Evolutionary conservation across 2,329 filamentous ascomycete species (phyloP).

Genomic region (Fonsecaea nubica): DNA sequence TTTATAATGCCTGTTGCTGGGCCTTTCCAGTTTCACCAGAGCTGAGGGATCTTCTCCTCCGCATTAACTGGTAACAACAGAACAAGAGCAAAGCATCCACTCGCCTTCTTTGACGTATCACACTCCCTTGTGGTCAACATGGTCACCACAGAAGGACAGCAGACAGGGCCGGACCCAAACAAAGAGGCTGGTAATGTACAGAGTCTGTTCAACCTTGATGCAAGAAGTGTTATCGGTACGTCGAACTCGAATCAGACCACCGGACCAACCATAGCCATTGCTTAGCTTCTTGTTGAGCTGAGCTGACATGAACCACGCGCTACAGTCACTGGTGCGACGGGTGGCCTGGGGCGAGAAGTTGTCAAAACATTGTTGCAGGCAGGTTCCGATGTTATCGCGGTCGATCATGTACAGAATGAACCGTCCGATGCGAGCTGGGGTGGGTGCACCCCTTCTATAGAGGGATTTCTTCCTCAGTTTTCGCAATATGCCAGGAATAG

Average conservation of each 20-base stretch:
- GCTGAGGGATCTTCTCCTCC: too few relatives aligned
- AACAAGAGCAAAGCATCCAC: too few relatives aligned
- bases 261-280: too few relatives aligned
- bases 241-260: not conserved
- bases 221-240: conserved; percentile 12
- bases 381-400: conserved; percentile 12
- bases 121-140: too few relatives aligned
- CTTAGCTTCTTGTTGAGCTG: not conserved
- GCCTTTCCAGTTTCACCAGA: too few relatives aligned
- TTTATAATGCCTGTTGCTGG: too few relatives aligned
- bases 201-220: conserved; percentile 5
- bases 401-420: conserved; percentile 1
- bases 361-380: conserved; percentile 12
- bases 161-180: too few relatives aligned
- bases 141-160: too few relatives aligned
- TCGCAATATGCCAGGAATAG: too few relatives aligned
- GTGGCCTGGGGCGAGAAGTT: conserved; percentile 11
- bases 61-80: not conserved
- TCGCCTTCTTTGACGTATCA: too few relatives aligned
- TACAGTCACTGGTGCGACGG: conserved; percentile 14
- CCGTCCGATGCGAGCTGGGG: not conserved
- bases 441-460: not conserved
- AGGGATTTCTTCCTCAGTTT: not conserved
- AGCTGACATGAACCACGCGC: not conserved
- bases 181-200: too few relatives aligned